Conservation (phyloP, 2,329 filamentous ascomycete species). For the Microdochium nivale region DNA sequence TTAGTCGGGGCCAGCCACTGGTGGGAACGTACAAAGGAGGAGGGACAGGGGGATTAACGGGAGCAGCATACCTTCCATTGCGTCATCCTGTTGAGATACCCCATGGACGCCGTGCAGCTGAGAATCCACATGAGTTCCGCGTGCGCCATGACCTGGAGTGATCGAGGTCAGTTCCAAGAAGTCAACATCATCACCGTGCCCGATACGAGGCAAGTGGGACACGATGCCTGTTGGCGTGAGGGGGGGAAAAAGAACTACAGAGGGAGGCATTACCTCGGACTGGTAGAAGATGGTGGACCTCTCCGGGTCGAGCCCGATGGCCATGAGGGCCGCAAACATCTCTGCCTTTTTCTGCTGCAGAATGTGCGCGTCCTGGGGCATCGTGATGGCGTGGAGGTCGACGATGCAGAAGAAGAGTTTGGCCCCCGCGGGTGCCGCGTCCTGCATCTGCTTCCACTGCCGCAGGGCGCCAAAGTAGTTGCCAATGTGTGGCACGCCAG, state of each 20-base stretch:
- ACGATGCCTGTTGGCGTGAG: too few species aligned
- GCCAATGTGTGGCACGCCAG: conserved; percentile 84
- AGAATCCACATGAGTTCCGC: conserved; percentile 95
- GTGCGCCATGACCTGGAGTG: conserved; percentile 63
- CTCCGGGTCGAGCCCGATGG: conserved; percentile 74
- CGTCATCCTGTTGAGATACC: conserved; percentile 96
- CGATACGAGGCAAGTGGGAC: too few species aligned
- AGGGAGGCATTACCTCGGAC: conserved; percentile 52
- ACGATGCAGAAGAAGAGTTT: conserved; percentile 80
- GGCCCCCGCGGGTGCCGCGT: conserved; percentile 44
- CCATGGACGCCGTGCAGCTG: conserved; percentile 83
- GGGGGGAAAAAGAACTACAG: too few species aligned
- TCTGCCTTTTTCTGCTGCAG: conserved; percentile 62
- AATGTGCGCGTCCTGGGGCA: conserved; percentile 54
- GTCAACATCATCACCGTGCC: too few species aligned
- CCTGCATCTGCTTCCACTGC: conserved; percentile 78
- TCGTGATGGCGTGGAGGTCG: conserved; percentile 87
- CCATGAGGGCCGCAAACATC: conserved; percentile 71
- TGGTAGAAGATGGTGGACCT: conserved; percentile 76
- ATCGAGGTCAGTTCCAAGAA: conserved; percentile 1
- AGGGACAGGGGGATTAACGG: too few species aligned
- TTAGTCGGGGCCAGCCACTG: background rate
- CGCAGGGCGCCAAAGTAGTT: conserved; percentile 89
- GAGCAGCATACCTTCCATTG: conserved; percentile 78
- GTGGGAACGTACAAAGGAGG: too few species aligned